Conservation (phyloP, 2,329 filamentous ascomycete species). For the Trichoderma oligosporum region DNA sequence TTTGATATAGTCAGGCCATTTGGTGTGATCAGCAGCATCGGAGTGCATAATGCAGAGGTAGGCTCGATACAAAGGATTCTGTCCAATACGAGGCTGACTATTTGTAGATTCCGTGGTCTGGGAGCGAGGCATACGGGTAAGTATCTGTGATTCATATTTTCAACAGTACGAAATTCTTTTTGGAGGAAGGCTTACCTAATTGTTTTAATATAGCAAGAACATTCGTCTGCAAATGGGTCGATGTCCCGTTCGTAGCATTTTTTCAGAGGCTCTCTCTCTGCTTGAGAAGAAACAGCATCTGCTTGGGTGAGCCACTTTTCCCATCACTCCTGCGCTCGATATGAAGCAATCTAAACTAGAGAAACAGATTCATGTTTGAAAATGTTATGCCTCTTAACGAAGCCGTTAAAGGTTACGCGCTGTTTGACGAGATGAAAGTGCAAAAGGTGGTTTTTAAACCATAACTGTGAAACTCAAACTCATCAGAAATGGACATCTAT, state of each 20-base stretch:
- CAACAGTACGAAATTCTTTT: neutral
- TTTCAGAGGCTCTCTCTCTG: conserved; percentile 60
- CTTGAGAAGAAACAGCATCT: conserved; percentile 62
- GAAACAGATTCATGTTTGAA: conserved; percentile 67
- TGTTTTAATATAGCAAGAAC: conserved; percentile 55
- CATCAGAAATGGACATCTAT: too few species aligned
- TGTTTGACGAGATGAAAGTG: conserved; percentile 69
- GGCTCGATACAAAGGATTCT: conserved; percentile 21
- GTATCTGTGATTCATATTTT: too few species aligned
- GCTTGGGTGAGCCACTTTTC: conserved; percentile 43
- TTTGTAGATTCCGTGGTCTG: conserved; percentile 60
- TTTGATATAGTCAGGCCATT: conserved; percentile 70
- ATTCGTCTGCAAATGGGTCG: conserved; percentile 70
- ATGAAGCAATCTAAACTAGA: neutral
- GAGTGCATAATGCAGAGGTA: conserved; percentile 71
- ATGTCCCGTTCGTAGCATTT: conserved; percentile 70
- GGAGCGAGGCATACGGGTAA: conserved; percentile 58
- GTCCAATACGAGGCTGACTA: neutral
- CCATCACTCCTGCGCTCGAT: accelerated
- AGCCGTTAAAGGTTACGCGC: conserved; percentile 64
- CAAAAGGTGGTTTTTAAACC: conserved; percentile 69
- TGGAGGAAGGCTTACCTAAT: neutral
- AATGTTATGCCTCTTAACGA: conserved; percentile 67
- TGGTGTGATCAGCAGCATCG: conserved; percentile 70
- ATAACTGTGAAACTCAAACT: neutral